A percentile compares a stretch with the other conserved stretches of the same genome.
Conservation (phyloP, 192 early-diverging fungal genomes). For the Podila clonocystis region DNA sequence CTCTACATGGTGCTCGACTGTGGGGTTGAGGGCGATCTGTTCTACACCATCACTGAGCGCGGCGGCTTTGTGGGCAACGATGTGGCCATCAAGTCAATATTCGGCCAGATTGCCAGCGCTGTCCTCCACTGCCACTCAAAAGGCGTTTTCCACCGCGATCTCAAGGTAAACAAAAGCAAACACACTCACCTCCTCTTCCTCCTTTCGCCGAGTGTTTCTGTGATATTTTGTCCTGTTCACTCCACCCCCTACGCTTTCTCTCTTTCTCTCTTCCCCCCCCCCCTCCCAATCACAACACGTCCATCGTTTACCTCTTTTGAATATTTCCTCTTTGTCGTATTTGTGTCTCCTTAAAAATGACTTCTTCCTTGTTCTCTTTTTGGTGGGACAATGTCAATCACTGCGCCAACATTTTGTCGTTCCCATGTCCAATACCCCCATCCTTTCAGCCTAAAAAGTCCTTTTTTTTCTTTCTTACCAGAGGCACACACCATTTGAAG, state of each 20-base stretch:
- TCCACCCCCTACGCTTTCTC: not conserved
- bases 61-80: conserved; percentile 77
- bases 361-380: not conserved
- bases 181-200: not conserved
- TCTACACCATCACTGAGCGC: conserved; percentile 88
- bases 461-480: not conserved
- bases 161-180: conserved; percentile 55
- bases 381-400: not conserved
- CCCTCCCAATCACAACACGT: not conserved
- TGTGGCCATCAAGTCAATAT: conserved; percentile 78
- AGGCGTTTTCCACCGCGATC: conserved; percentile 79
- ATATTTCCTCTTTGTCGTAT: not conserved
- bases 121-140: conserved; percentile 76
- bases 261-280: no score
- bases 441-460: not conserved
- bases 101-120: conserved; percentile 87
- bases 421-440: not conserved
- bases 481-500: no score
- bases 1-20: conserved; percentile 77
- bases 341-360: not conserved
- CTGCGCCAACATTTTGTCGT: conserved; percentile 1
- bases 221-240: not conserved
- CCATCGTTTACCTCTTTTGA: not conserved
- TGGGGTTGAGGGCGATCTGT: conserved; percentile 91
- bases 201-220: not conserved